Conservation (phyloP, 2,329 filamentous ascomycete species). For the Knufia petricola region DNA sequence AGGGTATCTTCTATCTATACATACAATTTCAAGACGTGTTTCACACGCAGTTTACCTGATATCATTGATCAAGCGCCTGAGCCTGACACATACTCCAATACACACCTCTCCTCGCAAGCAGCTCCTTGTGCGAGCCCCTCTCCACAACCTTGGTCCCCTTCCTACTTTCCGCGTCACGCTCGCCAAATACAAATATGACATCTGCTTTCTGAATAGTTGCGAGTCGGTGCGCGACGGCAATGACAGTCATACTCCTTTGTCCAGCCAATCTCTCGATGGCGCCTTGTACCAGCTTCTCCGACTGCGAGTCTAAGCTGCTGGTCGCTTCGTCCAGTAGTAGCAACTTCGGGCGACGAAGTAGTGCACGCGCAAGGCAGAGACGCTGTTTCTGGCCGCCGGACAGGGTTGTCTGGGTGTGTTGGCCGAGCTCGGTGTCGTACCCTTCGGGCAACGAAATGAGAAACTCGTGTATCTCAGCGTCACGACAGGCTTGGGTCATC, state of each 20-base stretch:
- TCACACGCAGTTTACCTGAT: too few species aligned
- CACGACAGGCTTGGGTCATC: constrained; percentile 38
- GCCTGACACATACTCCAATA: constrained; percentile 43
- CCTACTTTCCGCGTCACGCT: constrained; percentile 33
- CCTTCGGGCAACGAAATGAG: constrained; percentile 44
- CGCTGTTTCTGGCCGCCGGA: constrained; percentile 49
- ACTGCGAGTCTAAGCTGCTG: constrained; percentile 53
- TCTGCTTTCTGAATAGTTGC: constrained; percentile 71
- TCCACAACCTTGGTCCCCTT: constrained; percentile 43
- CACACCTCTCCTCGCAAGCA: constrained; percentile 41
- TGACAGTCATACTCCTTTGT: constrained; percentile 47
- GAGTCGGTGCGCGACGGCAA: constrained; percentile 69
- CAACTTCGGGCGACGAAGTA: constrained; percentile 44
- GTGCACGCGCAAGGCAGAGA: constrained; percentile 45
- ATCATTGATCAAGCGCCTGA: constrained; percentile 23
- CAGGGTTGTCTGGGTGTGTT: constrained; percentile 39
- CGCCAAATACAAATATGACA: constrained; percentile 68
- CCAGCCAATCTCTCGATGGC: constrained; percentile 55
- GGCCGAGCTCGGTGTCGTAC: constrained; percentile 40
- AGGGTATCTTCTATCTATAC: too few species aligned
- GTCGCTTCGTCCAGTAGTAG: constrained; percentile 53
- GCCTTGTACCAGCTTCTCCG: constrained; percentile 54
- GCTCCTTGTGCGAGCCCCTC: constrained; percentile 50
- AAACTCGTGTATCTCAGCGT: constrained; percentile 46
- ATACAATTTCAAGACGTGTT: too few species aligned